These are phyloP conservation scores for Iberis pinnata DNA, from an alignment of 345 rosid genomes.

Conservation along the genomic window DNA sequence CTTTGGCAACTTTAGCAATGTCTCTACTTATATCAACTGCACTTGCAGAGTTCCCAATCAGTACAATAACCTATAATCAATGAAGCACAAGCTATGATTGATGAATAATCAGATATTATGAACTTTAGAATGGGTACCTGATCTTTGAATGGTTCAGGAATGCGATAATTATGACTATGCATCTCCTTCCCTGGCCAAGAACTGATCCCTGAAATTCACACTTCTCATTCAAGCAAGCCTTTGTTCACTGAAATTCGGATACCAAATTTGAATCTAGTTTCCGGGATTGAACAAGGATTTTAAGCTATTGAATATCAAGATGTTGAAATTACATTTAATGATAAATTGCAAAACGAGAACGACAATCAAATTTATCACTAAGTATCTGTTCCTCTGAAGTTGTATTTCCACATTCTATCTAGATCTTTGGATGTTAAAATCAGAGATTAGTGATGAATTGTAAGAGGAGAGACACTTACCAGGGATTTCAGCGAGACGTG, in stretches of 20 bases:
- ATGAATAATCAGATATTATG: background rate
- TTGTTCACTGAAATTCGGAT: background rate
- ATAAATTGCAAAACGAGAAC: too few relatives aligned
- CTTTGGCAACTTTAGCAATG: conserved; percentile 58
- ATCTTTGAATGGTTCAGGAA: conserved; percentile 52
- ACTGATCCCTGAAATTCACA: conserved; percentile 44
- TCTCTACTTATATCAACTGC: conserved; percentile 70
- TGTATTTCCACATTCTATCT: too few relatives aligned
- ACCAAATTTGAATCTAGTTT: background rate
- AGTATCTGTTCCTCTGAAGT: too few relatives aligned
- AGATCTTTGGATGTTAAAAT: too few relatives aligned
- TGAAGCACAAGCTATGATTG: background rate
- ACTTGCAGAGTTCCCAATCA: conserved; percentile 68
- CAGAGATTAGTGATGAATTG: too few relatives aligned
- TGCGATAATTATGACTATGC: conserved; percentile 81
- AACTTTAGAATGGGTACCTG: conserved; percentile 38
- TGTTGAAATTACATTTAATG: too few relatives aligned
- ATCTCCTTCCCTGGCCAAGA: conserved; percentile 87
- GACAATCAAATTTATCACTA: too few relatives aligned
- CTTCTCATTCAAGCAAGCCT: background rate
- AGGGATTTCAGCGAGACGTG: conserved; percentile 56
- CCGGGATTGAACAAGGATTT: background rate
- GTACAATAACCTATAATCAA: conserved; percentile 49
- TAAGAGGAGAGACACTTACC: conserved; percentile 36
- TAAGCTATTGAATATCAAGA: too few relatives aligned